Conservation (phyloP, 2,329 filamentous ascomycete species). For the Hymenoscyphus albidus region DNA sequence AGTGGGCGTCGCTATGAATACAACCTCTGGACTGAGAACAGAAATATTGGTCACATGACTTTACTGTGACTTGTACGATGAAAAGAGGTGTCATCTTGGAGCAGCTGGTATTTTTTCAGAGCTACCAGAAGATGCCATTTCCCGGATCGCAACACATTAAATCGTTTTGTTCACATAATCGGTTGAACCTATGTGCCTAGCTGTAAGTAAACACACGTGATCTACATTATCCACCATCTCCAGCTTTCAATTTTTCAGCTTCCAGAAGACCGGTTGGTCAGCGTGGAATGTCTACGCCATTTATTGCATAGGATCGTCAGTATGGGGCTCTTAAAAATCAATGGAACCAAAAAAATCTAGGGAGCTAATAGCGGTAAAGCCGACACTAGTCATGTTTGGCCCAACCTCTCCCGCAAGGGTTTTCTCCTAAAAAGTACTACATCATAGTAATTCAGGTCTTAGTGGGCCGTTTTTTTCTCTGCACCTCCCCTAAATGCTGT, state of each 20-base stretch:
- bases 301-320: not conserved
- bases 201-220: not conserved
- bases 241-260: not conserved
- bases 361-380: not conserved
- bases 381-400: not conserved
- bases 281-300: not conserved
- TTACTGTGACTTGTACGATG: too few species aligned
- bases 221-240: not conserved
- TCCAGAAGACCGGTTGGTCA: not conserved
- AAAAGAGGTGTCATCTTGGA: too few species aligned
- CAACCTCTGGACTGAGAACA: too few species aligned
- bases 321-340: not conserved
- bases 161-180: not conserved
- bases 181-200: not conserved
- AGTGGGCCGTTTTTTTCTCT: not conserved
- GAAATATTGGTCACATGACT: too few species aligned
- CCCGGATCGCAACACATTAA: too few species aligned
- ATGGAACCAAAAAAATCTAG: not conserved
- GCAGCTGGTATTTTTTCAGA: too few species aligned
- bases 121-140: too few species aligned
- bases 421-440: not conserved
- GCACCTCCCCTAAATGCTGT: not conserved
- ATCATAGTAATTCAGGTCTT: not conserved
- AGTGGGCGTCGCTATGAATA: too few species aligned
- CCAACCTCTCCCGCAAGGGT: not conserved